Percentiles rank a stretch among this genome's conserved stretches.
Evolutionary conservation across 2,329 filamentous ascomycete genomes (phyloP).

Genomic region (Arthrobotrys sinensis): DNA sequence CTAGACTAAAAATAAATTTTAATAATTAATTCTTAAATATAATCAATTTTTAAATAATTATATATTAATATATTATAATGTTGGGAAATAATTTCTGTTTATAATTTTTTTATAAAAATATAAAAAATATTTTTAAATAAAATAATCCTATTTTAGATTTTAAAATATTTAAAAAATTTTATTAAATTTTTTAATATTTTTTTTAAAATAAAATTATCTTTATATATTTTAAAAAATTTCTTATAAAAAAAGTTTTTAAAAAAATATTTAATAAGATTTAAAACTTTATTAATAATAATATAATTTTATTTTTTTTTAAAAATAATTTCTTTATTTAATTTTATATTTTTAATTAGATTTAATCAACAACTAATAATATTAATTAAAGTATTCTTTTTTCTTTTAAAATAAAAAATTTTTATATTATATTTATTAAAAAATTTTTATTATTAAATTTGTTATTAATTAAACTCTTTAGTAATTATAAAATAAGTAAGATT

Average conservation of each 20-base stretch:
- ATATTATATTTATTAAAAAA: conserved; percentile 40
- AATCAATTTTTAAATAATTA: conserved; percentile 58
- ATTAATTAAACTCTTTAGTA: conserved; percentile 28
- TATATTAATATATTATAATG: conserved; percentile 29
- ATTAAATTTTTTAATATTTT: conserved; percentile 3
- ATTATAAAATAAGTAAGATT: conserved; percentile 33
- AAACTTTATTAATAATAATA: conserved; percentile 25
- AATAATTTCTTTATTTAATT: conserved; percentile 28
- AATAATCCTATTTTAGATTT: neutral
- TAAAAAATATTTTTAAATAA: conserved; percentile 9
- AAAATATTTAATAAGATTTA: neutral
- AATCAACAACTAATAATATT: conserved; percentile 11
- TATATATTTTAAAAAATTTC: neutral
- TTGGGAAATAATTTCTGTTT: conserved; percentile 12
- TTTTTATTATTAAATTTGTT: conserved; percentile 33
- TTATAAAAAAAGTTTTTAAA: conserved; percentile 18
- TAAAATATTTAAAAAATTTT: conserved; percentile 4
- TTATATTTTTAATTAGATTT: conserved; percentile 26
- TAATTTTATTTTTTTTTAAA: conserved; percentile 1
- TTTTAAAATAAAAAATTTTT: conserved; percentile 39
- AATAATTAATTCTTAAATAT: conserved; percentile 43
- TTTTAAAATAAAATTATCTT: conserved; percentile 17
- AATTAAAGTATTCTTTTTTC: conserved; percentile 15
- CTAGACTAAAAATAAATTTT: conserved; percentile 15
- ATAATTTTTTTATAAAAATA: conserved; percentile 12